Percentiles rank a stretch among this genome's conserved stretches.
These are phyloP conservation scores for Lepiota venenata DNA, from an alignment of 768 basidiomycete genomes.

Conservation along the genomic window DNA sequence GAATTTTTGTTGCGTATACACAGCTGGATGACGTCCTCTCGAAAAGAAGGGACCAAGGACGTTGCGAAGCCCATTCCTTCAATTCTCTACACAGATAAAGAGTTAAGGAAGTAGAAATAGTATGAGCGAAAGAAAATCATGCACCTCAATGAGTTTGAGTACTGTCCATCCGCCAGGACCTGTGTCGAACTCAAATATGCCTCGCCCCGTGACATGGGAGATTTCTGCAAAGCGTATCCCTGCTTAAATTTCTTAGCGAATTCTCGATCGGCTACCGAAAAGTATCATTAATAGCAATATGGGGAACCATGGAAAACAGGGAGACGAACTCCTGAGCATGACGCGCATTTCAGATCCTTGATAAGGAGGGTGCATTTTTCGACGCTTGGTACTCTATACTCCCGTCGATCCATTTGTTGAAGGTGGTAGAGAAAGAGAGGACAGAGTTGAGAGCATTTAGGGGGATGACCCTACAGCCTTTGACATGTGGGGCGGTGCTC, in stretches of 20 bases:
- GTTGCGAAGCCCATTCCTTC: slow-evolving; percentile 93
- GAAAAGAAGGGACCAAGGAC: slow-evolving; percentile 60
- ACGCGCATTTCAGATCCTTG: slow-evolving; percentile 88
- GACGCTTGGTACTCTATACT: slow-evolving; percentile 14
- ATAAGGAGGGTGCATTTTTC: slow-evolving; percentile 76
- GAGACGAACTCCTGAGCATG: slow-evolving; percentile 76
- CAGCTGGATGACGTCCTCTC: slow-evolving; percentile 68
- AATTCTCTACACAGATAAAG: slow-evolving; percentile 60
- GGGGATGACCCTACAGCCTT: no score
- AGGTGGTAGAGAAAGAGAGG: no score
- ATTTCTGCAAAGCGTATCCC: slow-evolving; percentile 92
- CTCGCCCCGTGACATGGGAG: slow-evolving; percentile 95
- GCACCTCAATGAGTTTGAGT: slow-evolving; percentile 73
- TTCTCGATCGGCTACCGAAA: slow-evolving; percentile 71
- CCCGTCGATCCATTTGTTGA: no score
- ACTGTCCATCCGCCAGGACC: slow-evolving; percentile 57
- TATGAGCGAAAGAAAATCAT: slow-evolving; percentile 22
- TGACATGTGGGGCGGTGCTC: no score
- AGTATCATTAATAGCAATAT: background rate
- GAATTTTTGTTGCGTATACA: slow-evolving; percentile 92
- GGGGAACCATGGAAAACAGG: background rate
- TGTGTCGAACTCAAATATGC: slow-evolving; percentile 86
- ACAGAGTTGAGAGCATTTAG: no score
- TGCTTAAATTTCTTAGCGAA: slow-evolving; percentile 72
- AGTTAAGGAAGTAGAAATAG: background rate